These are phyloP conservation scores for Mycena polygramma DNA, from an alignment of 768 basidiomycete genomes.

Conservation along the genomic window DNA sequence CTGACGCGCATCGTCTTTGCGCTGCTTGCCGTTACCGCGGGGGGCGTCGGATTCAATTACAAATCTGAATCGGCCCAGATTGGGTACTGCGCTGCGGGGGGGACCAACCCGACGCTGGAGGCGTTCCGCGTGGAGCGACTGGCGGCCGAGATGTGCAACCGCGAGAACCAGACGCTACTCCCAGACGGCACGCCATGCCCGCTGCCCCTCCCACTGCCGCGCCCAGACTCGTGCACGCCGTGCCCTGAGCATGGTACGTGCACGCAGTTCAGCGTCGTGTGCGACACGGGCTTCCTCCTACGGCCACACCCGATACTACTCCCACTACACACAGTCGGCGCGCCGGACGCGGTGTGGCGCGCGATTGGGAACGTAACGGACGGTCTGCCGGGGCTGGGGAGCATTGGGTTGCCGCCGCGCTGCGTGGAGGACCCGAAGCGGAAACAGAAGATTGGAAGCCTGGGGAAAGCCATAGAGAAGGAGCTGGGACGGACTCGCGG, in stretches of 20 bases:
- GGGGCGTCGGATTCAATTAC: conserved; percentile 59
- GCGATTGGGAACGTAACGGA: conserved; percentile 63
- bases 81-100: conserved; percentile 81
- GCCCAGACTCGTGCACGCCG: conserved; percentile 75
- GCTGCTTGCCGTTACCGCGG: conserved; percentile 50
- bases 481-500: conserved; percentile 75
- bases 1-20: conserved; percentile 60
- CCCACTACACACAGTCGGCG: conserved; percentile 59
- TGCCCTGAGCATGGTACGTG: conserved; percentile 82
- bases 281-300: conserved; percentile 77
- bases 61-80: conserved; percentile 78
- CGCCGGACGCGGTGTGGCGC: conserved; percentile 61
- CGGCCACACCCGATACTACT: conserved; percentile 72
- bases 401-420: conserved; percentile 79
- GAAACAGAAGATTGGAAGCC: conserved; percentile 76
- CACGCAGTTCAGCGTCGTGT: conserved; percentile 66
- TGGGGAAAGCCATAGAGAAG: conserved; percentile 81
- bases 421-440: conserved; percentile 85
- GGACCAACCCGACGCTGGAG: conserved; percentile 71
- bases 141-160: conserved; percentile 69
- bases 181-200: conserved; percentile 62
- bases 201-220: conserved; percentile 66
- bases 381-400: conserved; percentile 83
- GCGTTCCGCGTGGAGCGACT: conserved; percentile 57
- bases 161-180: conserved; percentile 64